A percentile compares a stretch with the other conserved stretches of the same genome.
These are phyloP conservation scores for Theobroma grandiflorum DNA, from an alignment of 441 rosid species.

Conservation along the genomic window DNA sequence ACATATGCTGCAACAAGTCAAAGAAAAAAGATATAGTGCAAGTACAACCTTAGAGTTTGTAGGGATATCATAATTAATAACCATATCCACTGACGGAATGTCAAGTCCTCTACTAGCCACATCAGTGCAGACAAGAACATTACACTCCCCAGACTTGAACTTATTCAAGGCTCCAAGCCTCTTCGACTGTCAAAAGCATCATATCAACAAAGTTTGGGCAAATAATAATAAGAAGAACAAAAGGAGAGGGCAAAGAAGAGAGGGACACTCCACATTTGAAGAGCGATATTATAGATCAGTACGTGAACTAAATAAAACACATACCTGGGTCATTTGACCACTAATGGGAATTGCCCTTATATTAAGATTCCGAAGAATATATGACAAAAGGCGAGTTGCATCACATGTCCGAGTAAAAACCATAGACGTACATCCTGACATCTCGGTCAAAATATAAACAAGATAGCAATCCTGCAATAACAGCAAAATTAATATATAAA, in stretches of 20 bases:
- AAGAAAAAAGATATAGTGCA: background rate
- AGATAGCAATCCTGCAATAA: constrained; percentile 90
- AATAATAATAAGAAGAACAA: constrained; percentile 1
- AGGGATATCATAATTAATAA: constrained; percentile 85
- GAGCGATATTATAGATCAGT: background rate
- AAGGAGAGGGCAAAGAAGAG: too few relatives aligned
- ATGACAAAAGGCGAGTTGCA: constrained; percentile 77
- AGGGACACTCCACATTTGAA: background rate
- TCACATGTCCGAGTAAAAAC: constrained; percentile 96
- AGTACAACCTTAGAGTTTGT: constrained; percentile 81
- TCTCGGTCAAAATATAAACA: constrained; percentile 82
- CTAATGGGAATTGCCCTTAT: constrained; percentile 94
- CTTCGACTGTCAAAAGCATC: constrained; percentile 64
- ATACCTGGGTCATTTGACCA: constrained; percentile 97
- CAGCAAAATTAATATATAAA: constrained; percentile 4
- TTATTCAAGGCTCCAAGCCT: constrained; percentile 95
- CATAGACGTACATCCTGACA: constrained; percentile 82
- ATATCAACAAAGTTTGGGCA: constrained; percentile 14
- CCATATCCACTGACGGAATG: constrained; percentile 95
- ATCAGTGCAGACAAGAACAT: constrained; percentile 91
- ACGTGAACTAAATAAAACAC: background rate
- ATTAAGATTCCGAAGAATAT: constrained; percentile 88
- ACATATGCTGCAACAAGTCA: background rate
- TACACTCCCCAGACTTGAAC: constrained; percentile 96
- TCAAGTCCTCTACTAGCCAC: constrained; percentile 99